These are phyloP conservation scores for Atractiella rhizophila DNA, from an alignment of 768 basidiomycete genomes.

Conservation along the genomic window DNA sequence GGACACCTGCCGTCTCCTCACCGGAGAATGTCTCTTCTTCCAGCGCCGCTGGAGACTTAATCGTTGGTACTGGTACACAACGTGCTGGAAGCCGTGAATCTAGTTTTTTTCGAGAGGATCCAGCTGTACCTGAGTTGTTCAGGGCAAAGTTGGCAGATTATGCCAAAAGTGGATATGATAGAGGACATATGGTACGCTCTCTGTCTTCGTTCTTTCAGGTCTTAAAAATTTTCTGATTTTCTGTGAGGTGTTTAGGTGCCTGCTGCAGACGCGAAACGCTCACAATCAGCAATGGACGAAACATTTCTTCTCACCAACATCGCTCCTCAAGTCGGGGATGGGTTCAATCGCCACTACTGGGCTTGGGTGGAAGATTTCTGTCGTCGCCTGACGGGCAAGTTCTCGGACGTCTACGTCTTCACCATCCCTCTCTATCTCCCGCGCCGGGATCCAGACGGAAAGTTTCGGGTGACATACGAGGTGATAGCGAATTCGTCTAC, in stretches of 20 bases:
- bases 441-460: conserved; percentile 56
- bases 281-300: conserved; percentile 86
- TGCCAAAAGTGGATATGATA: conserved; percentile 24
- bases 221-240: too few relatives aligned
- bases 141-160: conserved; percentile 68
- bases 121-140: conserved; percentile 45
- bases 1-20: conserved; percentile 2
- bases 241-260: conserved; percentile 40
- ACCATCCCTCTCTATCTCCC: conserved; percentile 88
- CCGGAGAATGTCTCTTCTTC: conserved; percentile 13
- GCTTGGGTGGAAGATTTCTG: conserved; percentile 93
- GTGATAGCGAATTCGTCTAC: background rate
- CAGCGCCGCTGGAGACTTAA: conserved; percentile 14
- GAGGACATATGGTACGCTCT: conserved; percentile 60
- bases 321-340: conserved; percentile 89
- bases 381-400: conserved; percentile 56
- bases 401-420: conserved; percentile 88
- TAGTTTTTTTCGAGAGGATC: conserved; percentile 63
- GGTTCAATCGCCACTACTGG: conserved; percentile 97
- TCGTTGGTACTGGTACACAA: conserved; percentile 6
- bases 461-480: conserved; percentile 45
- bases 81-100: conserved; percentile 41
- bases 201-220: conserved; percentile 1
- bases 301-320: conserved; percentile 88
- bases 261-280: conserved; percentile 78